Conservation (phyloP, 805 yeast genomes). For the Tetrapisispora namnaoensis region DNA sequence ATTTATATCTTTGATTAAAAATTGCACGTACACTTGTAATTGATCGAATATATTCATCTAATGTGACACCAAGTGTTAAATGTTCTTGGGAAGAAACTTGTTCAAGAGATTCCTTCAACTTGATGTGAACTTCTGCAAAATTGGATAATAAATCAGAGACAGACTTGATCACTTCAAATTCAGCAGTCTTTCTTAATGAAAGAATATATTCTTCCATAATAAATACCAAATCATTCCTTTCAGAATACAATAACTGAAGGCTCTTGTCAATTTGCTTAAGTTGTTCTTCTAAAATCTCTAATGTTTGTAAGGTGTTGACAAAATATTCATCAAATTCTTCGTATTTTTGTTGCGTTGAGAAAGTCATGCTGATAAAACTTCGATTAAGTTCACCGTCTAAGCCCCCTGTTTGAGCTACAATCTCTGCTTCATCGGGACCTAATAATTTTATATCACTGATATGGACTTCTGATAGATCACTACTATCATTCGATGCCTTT, state of each 20-base stretch:
- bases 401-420: conserved; percentile 18
- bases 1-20: conserved; percentile 61
- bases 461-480: conserved; percentile 28
- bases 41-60: conserved; percentile 78
- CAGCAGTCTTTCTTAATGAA: conserved; percentile 50
- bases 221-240: conserved; percentile 60
- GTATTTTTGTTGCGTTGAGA: conserved; percentile 56
- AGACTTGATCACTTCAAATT: conserved; percentile 60
- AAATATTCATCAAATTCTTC: conserved; percentile 75
- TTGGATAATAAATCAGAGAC: conserved; percentile 54
- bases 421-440: conserved; percentile 23
- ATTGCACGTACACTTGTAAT: conserved; percentile 64
- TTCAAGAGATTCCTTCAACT: conserved; percentile 63
- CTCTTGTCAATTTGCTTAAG: conserved; percentile 58
- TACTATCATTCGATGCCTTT: conserved; percentile 36
- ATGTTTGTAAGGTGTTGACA: conserved; percentile 51
- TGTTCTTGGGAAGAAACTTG: conserved; percentile 77
- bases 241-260: conserved; percentile 60
- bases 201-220: conserved; percentile 59
- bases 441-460: conserved; percentile 24
- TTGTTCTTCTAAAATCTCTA: conserved; percentile 65
- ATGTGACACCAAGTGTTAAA: conserved; percentile 70
- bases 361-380: conserved; percentile 55
- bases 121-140: conserved; percentile 60
- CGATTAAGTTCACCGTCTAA: conserved; percentile 46